These are phyloP conservation scores for Colletotrichum paranaense DNA, from an alignment of 2,329 filamentous ascomycete species.

Conservation along the genomic window DNA sequence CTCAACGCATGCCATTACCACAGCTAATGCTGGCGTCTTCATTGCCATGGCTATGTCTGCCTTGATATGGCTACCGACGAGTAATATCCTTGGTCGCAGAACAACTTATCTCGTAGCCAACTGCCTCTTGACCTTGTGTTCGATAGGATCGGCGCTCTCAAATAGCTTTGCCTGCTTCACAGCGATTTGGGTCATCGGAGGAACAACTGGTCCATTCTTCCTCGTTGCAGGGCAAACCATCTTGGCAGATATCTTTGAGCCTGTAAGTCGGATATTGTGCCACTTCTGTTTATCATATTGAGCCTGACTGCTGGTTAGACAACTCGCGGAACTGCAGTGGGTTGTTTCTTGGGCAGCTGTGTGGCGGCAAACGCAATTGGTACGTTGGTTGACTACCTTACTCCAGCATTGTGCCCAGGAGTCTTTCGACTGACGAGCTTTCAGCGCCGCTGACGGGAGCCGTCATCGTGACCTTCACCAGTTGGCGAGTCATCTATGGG, in stretches of 20 bases:
- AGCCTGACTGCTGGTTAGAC: slow-evolving; percentile 15
- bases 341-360: slow-evolving; percentile 35
- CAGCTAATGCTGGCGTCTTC: slow-evolving; percentile 81
- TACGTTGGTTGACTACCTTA: neutral
- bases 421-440: neutral
- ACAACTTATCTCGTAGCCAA: slow-evolving; percentile 61
- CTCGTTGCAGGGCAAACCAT: slow-evolving; percentile 34
- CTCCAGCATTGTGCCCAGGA: neutral
- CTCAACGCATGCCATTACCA: slow-evolving; percentile 76
- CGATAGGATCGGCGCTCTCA: slow-evolving; percentile 77
- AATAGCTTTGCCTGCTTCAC: slow-evolving; percentile 75
- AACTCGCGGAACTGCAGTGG: slow-evolving; percentile 32
- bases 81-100: slow-evolving; percentile 47
- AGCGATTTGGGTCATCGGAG: slow-evolving; percentile 33
- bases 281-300: neutral
- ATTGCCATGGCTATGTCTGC: slow-evolving; percentile 78
- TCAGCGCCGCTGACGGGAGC: slow-evolving; percentile 55
- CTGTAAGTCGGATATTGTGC: neutral
- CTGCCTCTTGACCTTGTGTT: slow-evolving; percentile 74
- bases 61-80: slow-evolving; percentile 78
- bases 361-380: slow-evolving; percentile 35
- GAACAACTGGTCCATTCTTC: slow-evolving; percentile 33
- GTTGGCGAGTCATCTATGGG: slow-evolving; percentile 80
- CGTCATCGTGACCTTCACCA: slow-evolving; percentile 74
- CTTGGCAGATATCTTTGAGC: slow-evolving; percentile 36